Percentiles rank a stretch among this genome's conserved stretches.
Evolutionary conservation across 306 rosid species (phyloP).

Genomic region (Begonia fuchsioides): DNA sequence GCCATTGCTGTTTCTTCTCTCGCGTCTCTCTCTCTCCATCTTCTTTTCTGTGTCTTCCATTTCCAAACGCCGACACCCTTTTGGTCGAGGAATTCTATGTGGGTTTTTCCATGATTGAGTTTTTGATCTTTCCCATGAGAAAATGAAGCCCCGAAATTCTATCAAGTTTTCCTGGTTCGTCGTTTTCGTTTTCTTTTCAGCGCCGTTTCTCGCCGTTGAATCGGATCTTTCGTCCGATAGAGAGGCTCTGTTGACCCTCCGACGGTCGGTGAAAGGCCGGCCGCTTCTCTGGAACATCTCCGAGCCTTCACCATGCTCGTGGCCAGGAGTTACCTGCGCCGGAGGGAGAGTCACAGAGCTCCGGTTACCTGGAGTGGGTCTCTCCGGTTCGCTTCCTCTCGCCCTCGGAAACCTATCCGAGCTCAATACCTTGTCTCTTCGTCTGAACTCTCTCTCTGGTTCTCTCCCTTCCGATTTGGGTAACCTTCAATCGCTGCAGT

Average conservation of each 20-base stretch:
- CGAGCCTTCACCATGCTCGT: constrained; percentile 29
- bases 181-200: not conserved
- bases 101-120: no score
- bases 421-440: constrained; percentile 56
- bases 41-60: no score
- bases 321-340: constrained; percentile 53
- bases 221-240: constrained; percentile 58
- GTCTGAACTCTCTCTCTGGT: constrained; percentile 46
- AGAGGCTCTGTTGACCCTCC: constrained; percentile 25
- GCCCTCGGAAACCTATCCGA: constrained; percentile 69
- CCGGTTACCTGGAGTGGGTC: constrained; percentile 55
- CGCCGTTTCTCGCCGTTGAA: not conserved
- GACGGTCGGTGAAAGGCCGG: constrained; percentile 34
- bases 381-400: constrained; percentile 45
- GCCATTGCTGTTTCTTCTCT: no score
- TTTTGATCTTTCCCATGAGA: not conserved
- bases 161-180: not conserved
- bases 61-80: no score
- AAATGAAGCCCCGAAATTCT: constrained; percentile 1
- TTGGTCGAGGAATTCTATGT: no score
- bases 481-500: constrained; percentile 18
- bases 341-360: constrained; percentile 29
- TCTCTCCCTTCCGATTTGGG: constrained; percentile 39
- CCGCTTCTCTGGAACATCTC: constrained; percentile 42
- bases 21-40: no score